Conservation (phyloP, 768 basidiomycete species). For the Naganishia vishniacii region DNA sequence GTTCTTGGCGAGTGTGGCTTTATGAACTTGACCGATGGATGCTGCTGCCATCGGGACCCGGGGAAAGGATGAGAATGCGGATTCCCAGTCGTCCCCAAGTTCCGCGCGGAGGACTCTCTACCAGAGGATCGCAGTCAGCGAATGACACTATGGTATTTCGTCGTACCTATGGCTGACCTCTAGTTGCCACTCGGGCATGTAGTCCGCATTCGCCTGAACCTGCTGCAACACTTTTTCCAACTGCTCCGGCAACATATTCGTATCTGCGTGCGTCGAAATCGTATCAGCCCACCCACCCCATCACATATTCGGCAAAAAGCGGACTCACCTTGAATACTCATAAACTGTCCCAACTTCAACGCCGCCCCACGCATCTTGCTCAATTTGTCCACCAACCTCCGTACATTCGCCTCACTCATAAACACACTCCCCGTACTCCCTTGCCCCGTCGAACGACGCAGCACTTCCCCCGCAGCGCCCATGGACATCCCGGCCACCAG, state of each 20-base stretch:
- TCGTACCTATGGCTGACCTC: conserved; percentile 59
- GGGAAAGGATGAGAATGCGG: conserved; percentile 67
- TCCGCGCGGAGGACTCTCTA: conserved; percentile 66
- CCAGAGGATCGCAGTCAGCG: conserved; percentile 30
- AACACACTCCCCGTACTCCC: conserved; percentile 56
- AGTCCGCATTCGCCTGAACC: conserved; percentile 92
- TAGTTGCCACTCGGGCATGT: conserved; percentile 99
- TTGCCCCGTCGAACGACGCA: conserved; percentile 59
- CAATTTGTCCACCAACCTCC: conserved; percentile 83
- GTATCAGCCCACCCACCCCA: background rate
- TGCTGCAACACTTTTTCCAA: conserved; percentile 79
- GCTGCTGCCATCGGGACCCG: conserved; percentile 88
- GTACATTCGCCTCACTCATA: conserved; percentile 86
- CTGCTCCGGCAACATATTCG: conserved; percentile 77
- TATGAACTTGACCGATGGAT: conserved; percentile 94
- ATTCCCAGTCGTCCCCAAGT: conserved; percentile 68
- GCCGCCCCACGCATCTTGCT: conserved; percentile 94
- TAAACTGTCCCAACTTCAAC: conserved; percentile 90
- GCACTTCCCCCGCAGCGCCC: conserved; percentile 79
- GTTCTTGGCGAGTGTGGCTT: conserved; percentile 60
- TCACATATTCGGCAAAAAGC: background rate
- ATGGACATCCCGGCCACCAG: conserved; percentile 82
- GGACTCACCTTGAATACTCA: conserved; percentile 80
- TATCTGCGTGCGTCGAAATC: conserved; percentile 56
- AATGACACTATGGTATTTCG: too few relatives aligned